Base-by-base conservation (phyloP, 345 rosid species). In the Sonneratia caseolaris region DNA sequence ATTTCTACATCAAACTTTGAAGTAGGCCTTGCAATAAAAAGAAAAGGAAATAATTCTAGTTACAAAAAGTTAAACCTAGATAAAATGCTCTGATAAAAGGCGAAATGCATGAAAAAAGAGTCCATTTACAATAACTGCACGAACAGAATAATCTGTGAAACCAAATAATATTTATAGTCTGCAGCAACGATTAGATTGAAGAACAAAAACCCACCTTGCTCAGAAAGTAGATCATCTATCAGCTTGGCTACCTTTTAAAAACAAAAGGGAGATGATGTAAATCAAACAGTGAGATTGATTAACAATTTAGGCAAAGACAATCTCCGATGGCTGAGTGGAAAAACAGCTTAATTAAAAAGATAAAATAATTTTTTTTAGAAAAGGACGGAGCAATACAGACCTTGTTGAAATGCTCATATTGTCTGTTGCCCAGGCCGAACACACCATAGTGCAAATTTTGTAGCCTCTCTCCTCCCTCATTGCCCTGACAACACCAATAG, bases 341-440 rank as follows among this genome's bases (percentile, higher is more conserved):
- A 27, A 27, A 27, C 32, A 27, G 32, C 32, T 0, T 12, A 19
- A 55, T 55, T 55, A 55, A 55, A 19, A 55, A 19, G 61, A 19
- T 12, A 19, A n/a, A 55, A 5, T 2, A 9, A 42, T 16, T 12
- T 16, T 12, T 49, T 19, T 49, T 49, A 8, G 40, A 42, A 32
- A 37, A 57, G 3, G 8, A 10, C 45, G 24, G 45, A 8, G 2
- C 4, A 43, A 5, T 42, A 5, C 1, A 69, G 36, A 93, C 98
- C 97, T 94, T 91, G 75, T 94, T 94, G 75, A 94, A 94, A 80
- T 94, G 98, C 79, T 94, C 98, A 65, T 94, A 94, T 43, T 89
- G 98, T 70, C 90, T 88, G 82, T 94, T 94, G 74, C 98, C 98
- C 69, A 94, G 88, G 66, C 93, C 96, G 76, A 91, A 91, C 27